Evolutionary conservation across 73 alveolate species (phyloP), one percentile per base, ranked within the genome.

Genomic region (Paramecium primaurelia): DNA sequence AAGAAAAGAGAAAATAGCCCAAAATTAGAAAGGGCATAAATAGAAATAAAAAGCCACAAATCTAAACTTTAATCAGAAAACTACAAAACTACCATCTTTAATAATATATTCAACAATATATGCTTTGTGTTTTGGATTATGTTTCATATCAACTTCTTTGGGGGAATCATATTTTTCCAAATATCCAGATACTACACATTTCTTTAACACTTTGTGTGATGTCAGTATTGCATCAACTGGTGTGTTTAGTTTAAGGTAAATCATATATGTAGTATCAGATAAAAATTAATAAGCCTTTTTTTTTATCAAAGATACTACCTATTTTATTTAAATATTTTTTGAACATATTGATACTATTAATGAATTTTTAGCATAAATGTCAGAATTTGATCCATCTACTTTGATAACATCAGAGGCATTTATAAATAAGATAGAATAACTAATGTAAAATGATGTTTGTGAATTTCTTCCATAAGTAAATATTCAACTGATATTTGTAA

Each of bases 191-290:
- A 80, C 91, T 11, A 80, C 91, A 2, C 2, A 47, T 11, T 80
- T 80, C 51, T 80, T 80, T 26, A 80, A 80, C 34, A n/a, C 18
- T 8, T 49, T 80, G 7, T 44, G 42, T 16, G 71, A 80, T 44
- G 32, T 80, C 4, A 49, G 91, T 45, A 42, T 80, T 32, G 91
- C 91, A 26, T 20, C 75, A n/a, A 80, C 64, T 80, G 91, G 91
- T 25, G 75, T 80, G 10, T 80, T 80, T 80, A 26, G 75, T 45
- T 14, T 44, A 25, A 80, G 71, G 22, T 25, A 80, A 49, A 32
- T 80, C 22, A 42, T 28, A 14, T 80, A 80, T 36, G 47, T 20
- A 36, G 47, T 73, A 32, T 68, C 40, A 0, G 14, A 68, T 68
- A 28, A 28, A 36, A 59, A 36, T 73, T 25, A 9, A 38, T 14